These are phyloP conservation scores for Rhodocollybia butyracea DNA, from an alignment of 768 basidiomycete genomes.

Conservation along the genomic window DNA sequence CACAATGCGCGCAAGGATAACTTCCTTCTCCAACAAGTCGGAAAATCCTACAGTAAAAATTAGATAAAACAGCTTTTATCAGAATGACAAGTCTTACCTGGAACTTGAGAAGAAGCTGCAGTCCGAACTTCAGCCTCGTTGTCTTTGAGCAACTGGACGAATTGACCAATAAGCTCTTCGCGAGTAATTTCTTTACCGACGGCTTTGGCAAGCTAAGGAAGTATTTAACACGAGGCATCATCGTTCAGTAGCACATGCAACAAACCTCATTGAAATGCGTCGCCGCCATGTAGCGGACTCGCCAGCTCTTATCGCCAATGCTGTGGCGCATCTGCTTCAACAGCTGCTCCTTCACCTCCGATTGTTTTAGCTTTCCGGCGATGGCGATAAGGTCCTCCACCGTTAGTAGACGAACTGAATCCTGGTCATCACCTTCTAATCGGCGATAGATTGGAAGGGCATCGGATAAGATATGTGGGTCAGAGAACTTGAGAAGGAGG, in stretches of 20 bases:
- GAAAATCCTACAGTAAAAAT: constrained; percentile 70
- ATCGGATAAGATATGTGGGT: constrained; percentile 80
- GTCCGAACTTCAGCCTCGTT: constrained; percentile 99
- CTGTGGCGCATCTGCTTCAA: constrained; percentile 85
- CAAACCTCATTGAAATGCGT: constrained; percentile 91
- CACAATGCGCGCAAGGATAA: constrained; percentile 88
- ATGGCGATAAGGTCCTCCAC: constrained; percentile 95
- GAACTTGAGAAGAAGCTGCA: constrained; percentile 93
- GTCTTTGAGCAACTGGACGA: constrained; percentile 92
- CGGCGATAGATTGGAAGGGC: constrained; percentile 90
- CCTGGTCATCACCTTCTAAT: constrained; percentile 94
- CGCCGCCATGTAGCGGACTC: constrained; percentile 98
- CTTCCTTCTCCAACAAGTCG: constrained; percentile 88
- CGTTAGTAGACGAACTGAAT: constrained; percentile 93
- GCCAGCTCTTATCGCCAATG: constrained; percentile 95
- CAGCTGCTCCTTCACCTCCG: constrained; percentile 90
- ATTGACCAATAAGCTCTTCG: constrained; percentile 92
- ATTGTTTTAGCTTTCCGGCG: constrained; percentile 75
- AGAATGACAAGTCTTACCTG: constrained; percentile 53
- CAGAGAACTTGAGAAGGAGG: constrained; percentile 74
- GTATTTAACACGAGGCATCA: background rate
- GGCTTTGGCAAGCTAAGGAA: constrained; percentile 76
- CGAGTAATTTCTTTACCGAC: constrained; percentile 88
- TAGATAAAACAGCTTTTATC: background rate
- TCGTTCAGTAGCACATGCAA: constrained; percentile 9